These are phyloP conservation scores for Chalciporus piperatoides DNA, from an alignment of 1,284 basidiomycete genomes.

Conservation along the genomic window DNA sequence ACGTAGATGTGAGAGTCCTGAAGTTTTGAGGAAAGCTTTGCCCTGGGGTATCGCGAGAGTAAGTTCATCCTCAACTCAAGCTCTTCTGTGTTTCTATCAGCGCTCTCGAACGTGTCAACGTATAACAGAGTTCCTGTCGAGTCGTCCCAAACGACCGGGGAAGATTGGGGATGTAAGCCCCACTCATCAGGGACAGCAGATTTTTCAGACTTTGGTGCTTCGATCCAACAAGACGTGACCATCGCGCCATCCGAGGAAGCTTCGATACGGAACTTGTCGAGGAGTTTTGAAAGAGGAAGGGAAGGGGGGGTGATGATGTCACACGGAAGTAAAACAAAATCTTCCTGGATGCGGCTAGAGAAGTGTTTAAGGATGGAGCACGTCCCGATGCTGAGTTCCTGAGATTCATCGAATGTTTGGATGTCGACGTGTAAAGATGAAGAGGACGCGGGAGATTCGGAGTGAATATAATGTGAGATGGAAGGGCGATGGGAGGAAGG, in stretches of 20 bases:
- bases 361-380: slow-evolving; percentile 70
- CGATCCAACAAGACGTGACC: slow-evolving; percentile 77
- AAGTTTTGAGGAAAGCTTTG: slow-evolving; percentile 65
- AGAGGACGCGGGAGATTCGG: slow-evolving; percentile 52
- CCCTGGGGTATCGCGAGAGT: slow-evolving; percentile 70
- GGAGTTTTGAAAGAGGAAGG: slow-evolving; percentile 64
- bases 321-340: slow-evolving; percentile 90
- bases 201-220: slow-evolving; percentile 52
- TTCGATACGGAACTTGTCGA: slow-evolving; percentile 82
- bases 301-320: slow-evolving; percentile 81
- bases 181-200: slow-evolving; percentile 59
- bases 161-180: slow-evolving; percentile 43
- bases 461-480: slow-evolving; percentile 79
- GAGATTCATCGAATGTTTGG: slow-evolving; percentile 71
- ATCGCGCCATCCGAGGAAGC: slow-evolving; percentile 62
- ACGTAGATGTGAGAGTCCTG: slow-evolving; percentile 91
- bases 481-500: slow-evolving; percentile 70
- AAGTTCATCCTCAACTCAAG: slow-evolving; percentile 71
- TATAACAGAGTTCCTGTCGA: slow-evolving; percentile 65
- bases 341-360: slow-evolving; percentile 64
- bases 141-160: slow-evolving; percentile 65
- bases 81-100: slow-evolving; percentile 67
- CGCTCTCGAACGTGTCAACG: slow-evolving; percentile 62
- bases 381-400: slow-evolving; percentile 61
- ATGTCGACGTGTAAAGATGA: slow-evolving; percentile 67